phyloP scores from a whole-genome alignment of 371 early-diverging fungal genomes.

The Syncephalastrum contaminatum region DNA sequence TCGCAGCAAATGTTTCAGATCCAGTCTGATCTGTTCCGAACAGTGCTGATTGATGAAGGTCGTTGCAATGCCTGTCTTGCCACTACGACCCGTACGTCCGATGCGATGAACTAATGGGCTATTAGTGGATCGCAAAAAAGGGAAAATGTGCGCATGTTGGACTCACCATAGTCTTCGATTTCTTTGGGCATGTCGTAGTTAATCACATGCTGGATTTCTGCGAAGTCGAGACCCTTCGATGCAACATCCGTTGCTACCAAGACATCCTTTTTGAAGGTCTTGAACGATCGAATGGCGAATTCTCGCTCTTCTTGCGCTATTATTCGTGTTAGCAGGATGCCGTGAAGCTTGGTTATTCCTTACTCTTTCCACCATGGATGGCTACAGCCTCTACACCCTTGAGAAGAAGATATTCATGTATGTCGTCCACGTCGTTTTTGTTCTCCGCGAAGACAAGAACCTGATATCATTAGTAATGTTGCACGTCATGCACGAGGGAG shows the following conservation, averaged over 20 bases:
- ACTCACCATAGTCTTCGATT: constrained; percentile 90
- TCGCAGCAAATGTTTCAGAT: constrained; percentile 87
- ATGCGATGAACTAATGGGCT: constrained; percentile 84
- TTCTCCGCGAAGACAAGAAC: constrained; percentile 98
- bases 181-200: constrained; percentile 97
- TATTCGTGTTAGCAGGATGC: background rate
- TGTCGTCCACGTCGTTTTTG: constrained; percentile 99
- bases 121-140: background rate
- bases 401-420: constrained; percentile 90
- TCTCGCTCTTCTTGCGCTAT: constrained; percentile 81
- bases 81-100: constrained; percentile 98
- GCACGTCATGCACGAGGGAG: background rate
- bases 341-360: constrained; percentile 10
- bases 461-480: constrained; percentile 21
- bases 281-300: constrained; percentile 80
- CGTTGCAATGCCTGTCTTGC: constrained; percentile 94
- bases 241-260: constrained; percentile 94
- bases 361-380: constrained; percentile 95
- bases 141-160: background rate
- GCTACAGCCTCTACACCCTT: constrained; percentile 94
- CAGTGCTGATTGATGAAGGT: constrained; percentile 92
- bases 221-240: constrained; percentile 89
- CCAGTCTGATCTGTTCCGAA: constrained; percentile 86
- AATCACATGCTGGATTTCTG: constrained; percentile 90
- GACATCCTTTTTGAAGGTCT: constrained; percentile 79